Evolutionary conservation across 345 rosid genomes (phyloP).

Genomic region (Barbarea vulgaris): DNA sequence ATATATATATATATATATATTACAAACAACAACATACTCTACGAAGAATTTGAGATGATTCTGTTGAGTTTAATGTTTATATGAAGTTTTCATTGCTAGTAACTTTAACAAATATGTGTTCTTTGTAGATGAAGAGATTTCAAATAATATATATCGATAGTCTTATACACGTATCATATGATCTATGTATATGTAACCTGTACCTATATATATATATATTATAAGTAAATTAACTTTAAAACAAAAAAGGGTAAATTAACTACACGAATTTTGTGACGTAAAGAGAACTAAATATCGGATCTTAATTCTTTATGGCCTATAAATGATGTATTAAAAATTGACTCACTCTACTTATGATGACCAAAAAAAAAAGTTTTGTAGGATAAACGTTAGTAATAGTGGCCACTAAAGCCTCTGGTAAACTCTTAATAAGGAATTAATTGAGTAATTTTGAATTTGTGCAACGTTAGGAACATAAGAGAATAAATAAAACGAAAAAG

Average conservation of each 20-base stretch:
- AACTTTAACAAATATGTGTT: not conserved
- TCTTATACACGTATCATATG: not conserved
- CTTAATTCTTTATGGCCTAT: not conserved
- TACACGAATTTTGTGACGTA: not conserved
- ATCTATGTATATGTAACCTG: not conserved
- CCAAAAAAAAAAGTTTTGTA: not conserved
- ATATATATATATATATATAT: not conserved
- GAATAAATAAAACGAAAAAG: constrained; percentile 7
- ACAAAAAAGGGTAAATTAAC: not conserved
- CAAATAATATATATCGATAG: not conserved
- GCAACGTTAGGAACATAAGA: constrained; percentile 8
- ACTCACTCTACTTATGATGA: not conserved
- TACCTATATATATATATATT: not conserved
- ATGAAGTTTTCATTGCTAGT: not conserved
- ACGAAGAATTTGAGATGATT: not conserved
- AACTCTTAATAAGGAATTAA: not conserved
- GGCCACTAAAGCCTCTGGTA: not conserved
- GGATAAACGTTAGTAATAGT: constrained; percentile 4
- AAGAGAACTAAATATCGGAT: not conserved
- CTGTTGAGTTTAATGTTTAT: not conserved
- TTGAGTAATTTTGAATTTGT: constrained; percentile 16
- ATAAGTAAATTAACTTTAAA: not conserved
- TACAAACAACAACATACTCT: not conserved
- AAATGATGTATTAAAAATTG: not conserved
- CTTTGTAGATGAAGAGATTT: not conserved